Conservation (phyloP, 2,329 filamentous ascomycete genomes). For the Trichophyton benhamiae region DNA sequence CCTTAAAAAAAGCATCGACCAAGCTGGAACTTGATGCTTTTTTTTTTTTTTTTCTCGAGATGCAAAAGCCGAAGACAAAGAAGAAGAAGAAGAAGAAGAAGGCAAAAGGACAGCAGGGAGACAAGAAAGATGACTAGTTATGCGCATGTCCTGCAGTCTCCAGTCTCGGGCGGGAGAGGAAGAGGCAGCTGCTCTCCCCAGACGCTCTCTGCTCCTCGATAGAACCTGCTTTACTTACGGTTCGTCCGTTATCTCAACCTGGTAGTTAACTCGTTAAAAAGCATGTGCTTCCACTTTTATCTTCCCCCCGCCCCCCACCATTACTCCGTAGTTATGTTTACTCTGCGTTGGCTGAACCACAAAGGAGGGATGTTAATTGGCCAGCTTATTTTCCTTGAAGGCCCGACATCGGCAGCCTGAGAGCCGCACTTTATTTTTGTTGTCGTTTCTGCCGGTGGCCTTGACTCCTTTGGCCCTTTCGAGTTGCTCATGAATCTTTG, state of each 20-base stretch:
- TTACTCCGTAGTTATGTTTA: neutral
- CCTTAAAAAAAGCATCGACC: conserved; percentile 4
- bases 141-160: neutral
- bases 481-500: neutral
- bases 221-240: neutral
- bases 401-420: neutral
- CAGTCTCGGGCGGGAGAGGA: neutral
- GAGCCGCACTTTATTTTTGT: neutral
- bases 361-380: neutral
- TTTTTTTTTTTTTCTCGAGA: neutral
- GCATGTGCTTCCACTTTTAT: neutral
- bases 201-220: neutral
- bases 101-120: neutral
- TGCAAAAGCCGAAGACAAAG: neutral
- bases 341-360: neutral
- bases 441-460: neutral
- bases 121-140: neutral
- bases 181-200: neutral
- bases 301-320: neutral
- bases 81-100: too few species aligned
- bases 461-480: too few species aligned
- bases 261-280: neutral
- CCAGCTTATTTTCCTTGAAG: neutral
- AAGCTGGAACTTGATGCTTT: neutral
- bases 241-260: neutral